Evolutionary conservation across 2,329 filamentous ascomycete species (phyloP), one percentile per base, ranked within the genome.

Genomic region (Salinomyces thailandicus): DNA sequence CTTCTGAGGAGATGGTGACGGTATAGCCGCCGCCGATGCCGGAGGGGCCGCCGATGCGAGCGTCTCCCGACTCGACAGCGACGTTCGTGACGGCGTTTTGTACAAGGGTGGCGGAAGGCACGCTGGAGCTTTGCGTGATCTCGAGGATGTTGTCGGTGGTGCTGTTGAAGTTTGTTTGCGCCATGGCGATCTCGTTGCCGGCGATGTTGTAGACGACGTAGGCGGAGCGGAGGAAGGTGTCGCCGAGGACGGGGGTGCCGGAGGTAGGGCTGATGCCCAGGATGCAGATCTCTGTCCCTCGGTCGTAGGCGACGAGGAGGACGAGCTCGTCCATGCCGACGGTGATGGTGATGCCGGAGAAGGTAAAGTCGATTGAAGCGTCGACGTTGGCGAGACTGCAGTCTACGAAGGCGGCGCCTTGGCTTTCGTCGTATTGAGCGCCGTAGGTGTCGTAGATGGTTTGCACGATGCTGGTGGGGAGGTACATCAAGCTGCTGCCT

Each of bases 401-500:
- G 47, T 71, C 63, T 29, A 74, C 62, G 43, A 71, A 69, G 3
- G 70, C 73, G 5, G 60, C 60, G 18, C 61, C 61, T 44, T 64
- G 54, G 3, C 46, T 37, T 0, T 49, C 40, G 46, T 63, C 58
- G 53, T 67, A 69, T 13, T 53, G 46, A 4, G 65, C 66, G 36
- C 57, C 52, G 45, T 61, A 59, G 13, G 54, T 46, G 18, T 49
- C 40, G 58, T 63, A 69, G 35, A 70, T 59, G 5, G 46, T 47
- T 5, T 54, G 44, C 3, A 71, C 71, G 30, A 85, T 57, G 35
- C 74, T 67, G 39, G 73, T 66, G 1, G 82, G 82, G 0, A 86
- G 62, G 51, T 82, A 83, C 46, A 71, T 79, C 42, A 84, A 64
- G 3, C 77, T 82, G n/a, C 77, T 81, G 24, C 82, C 82, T 1